Evolutionary conservation across 768 basidiomycete genomes (phyloP), one percentile per base, ranked within the genome.

Genomic region (Pisolithus microcarpus): DNA sequence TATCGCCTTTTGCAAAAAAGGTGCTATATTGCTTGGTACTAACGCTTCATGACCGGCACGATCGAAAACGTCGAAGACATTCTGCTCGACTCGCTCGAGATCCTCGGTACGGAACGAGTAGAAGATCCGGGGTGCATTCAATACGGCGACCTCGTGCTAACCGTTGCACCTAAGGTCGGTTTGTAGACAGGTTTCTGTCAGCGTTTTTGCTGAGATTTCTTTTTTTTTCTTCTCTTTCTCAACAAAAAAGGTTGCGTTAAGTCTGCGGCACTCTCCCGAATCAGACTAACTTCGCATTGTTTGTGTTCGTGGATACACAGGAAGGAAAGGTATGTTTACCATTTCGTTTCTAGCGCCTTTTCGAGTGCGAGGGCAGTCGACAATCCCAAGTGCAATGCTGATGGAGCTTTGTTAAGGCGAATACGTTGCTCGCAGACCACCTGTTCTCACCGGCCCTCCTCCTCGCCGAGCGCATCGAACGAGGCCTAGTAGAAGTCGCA

Each of bases 361-460:
- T 1, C 21, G 2, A 1, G 2, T 38, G 30, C 30, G 34, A 15
- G 13, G 11, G 15, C 13, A 34, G 5, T 5, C 15, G 34, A 34
- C 11, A 15, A 15, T 15, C 34, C 34, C 34, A 11, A 15, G 34
- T 34, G 4, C 40, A 21, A 21, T 23, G 40, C 19, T 21, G n/a
- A 15, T 43, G 19, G n/a, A 38, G 4, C 24, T 36, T 43, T 18
- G 31, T n/a, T 9, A 63, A 86, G 84, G 81, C 84, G 26, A 85
- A 80, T 53, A 84, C 82, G 13, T 72, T 86, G 9, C 70, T 87
- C 19, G 85, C 84, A 45, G 84, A 87, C 64, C 82, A 84, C 54
- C 70, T 87, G 3, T 87, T 87, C 62, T 87, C 82, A 37, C 85
- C 83, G 15, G 76, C 79, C 8, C 70, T 88, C 7, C 75, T 82